Evolutionary conservation across 2,329 filamentous ascomycete species (phyloP).

Genomic region (Calonectria ilicicola): DNA sequence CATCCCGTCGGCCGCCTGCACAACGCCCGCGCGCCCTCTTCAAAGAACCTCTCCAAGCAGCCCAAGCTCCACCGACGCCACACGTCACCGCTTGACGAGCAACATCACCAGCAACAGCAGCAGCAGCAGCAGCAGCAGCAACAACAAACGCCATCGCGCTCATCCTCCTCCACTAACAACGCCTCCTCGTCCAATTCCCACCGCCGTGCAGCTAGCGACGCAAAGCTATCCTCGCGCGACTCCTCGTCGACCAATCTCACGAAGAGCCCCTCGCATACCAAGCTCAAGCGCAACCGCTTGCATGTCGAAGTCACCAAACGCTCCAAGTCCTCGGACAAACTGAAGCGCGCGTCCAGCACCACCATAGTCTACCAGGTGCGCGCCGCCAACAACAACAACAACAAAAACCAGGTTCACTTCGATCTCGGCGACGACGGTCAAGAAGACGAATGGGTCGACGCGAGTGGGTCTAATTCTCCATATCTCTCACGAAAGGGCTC

Average conservation of each 20-base stretch:
- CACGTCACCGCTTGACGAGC: constrained; percentile 51
- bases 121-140: not conserved
- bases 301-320: constrained; percentile 67
- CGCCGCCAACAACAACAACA: constrained; percentile 48
- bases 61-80: constrained; percentile 58
- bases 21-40: constrained; percentile 64
- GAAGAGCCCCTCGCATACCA: constrained; percentile 67
- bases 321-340: constrained; percentile 62
- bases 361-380: constrained; percentile 60
- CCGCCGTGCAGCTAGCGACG: constrained; percentile 63
- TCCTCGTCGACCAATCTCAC: constrained; percentile 58
- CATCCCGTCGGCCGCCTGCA: constrained; percentile 55
- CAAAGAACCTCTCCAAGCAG: constrained; percentile 63
- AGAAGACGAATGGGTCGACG: constrained; percentile 76
- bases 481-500: constrained; percentile 62
- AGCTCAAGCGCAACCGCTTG: constrained; percentile 71
- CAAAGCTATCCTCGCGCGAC: constrained; percentile 59
- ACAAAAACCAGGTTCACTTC: constrained; percentile 70
- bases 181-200: constrained; percentile 49
- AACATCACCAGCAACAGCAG: constrained; percentile 44
- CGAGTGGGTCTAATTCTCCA: constrained; percentile 72
- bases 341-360: constrained; percentile 66
- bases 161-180: not conserved
- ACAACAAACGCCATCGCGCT: constrained; percentile 22
- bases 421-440: constrained; percentile 66